phyloP scores from a whole-genome alignment of 306 rosid genomes.

The Datisca glomerata region DNA sequence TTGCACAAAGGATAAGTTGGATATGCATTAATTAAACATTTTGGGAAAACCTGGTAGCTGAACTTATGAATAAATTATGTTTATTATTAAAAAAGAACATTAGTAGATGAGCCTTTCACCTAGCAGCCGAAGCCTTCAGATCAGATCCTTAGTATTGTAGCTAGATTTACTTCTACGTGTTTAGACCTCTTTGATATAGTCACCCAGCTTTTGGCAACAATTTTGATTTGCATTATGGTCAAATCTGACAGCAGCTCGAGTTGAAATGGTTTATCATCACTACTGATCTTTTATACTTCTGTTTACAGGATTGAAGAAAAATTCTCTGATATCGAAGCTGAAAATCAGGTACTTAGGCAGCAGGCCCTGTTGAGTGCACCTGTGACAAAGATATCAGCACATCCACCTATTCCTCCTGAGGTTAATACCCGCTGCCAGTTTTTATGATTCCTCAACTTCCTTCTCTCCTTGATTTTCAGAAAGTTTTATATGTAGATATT shows the following conservation, averaged over 20 bases:
- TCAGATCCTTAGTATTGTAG: too few species aligned
- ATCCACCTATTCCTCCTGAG: constrained; percentile 48
- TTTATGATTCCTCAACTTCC: constrained; percentile 2
- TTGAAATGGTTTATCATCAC: constrained; percentile 16
- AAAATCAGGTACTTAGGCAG: constrained; percentile 80
- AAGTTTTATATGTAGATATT: constrained; percentile 2
- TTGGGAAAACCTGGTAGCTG: too few species aligned
- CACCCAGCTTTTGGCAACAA: too few species aligned
- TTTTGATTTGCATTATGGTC: not conserved
- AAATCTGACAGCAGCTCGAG: not conserved
- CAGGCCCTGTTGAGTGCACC: constrained; percentile 48
- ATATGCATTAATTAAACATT: too few species aligned
- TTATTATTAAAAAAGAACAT: too few species aligned
- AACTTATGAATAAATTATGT: too few species aligned
- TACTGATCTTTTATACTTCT: constrained; percentile 15
- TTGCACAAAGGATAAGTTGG: constrained; percentile 5
- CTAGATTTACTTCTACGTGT: too few species aligned
- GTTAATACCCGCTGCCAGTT: constrained; percentile 21
- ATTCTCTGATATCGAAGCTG: constrained; percentile 67
- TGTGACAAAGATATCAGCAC: constrained; percentile 48
- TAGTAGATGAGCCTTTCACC: too few species aligned
- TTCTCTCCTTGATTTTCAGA: not conserved
- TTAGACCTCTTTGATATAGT: too few species aligned
- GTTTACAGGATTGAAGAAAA: constrained; percentile 84
- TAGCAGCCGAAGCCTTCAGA: too few species aligned